Conservation (phyloP, 768 basidiomycete genomes). For the Lactarius hengduanensis region DNA sequence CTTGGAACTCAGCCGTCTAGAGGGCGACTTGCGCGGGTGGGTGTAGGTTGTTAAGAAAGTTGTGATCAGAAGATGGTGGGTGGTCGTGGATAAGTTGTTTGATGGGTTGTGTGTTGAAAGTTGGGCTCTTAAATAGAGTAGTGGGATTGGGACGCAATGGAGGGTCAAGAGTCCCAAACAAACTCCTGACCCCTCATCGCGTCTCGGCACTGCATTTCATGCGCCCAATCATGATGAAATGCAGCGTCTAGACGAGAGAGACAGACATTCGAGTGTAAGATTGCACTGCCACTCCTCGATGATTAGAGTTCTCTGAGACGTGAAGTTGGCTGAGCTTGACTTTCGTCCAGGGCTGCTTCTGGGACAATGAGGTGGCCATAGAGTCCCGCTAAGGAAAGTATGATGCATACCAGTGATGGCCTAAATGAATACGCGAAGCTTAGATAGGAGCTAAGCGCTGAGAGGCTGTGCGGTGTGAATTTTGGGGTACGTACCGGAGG, state of each 20-base stretch:
- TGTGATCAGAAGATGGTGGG: not conserved
- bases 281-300: not conserved
- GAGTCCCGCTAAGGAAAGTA: not conserved
- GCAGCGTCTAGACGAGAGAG: not conserved
- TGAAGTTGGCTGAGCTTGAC: not conserved
- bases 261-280: not conserved
- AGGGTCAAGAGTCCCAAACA: not conserved
- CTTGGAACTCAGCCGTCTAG: not conserved
- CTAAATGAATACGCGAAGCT: not conserved
- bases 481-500: no score
- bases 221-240: not conserved
- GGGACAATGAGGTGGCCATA: not conserved
- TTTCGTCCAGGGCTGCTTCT: not conserved
- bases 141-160: not conserved
- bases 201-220: not conserved
- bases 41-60: not conserved
- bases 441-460: not conserved
- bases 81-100: not conserved
- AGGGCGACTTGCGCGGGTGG: not conserved
- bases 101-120: not conserved
- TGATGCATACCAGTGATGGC: no score
- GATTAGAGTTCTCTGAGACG: not conserved
- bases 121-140: not conserved
- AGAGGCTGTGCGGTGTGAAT: not conserved
- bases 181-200: not conserved